phyloP scores from a whole-genome alignment of 1,284 basidiomycete genomes.

The Ganoderma multipileum region DNA sequence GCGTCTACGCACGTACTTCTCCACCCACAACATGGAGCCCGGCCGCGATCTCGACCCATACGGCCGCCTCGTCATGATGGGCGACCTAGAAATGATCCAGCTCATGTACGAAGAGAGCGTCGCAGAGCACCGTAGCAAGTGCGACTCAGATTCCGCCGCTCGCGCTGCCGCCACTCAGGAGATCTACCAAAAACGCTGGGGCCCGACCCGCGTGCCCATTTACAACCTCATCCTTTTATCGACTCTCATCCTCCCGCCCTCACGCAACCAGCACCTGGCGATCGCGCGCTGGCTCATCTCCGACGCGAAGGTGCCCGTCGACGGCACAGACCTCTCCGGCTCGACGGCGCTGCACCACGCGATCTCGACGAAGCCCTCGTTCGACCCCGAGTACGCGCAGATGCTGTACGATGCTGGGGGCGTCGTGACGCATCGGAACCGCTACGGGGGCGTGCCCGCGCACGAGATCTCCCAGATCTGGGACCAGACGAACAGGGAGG shows the following conservation, averaged over 20 bases:
- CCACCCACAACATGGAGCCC: conserved; percentile 43
- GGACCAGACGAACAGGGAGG: conserved; percentile 31
- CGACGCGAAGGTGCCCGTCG: conserved; percentile 44
- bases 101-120: conserved; percentile 39
- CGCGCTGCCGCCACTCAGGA: conserved; percentile 37
- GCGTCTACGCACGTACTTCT: conserved; percentile 46
- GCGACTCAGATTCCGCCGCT: conserved; percentile 27
- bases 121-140: conserved; percentile 2
- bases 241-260: conserved; percentile 35
- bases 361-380: conserved; percentile 48
- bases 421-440: conserved; percentile 47
- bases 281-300: conserved; percentile 45
- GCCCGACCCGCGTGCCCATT: conserved; percentile 46
- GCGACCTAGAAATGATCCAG: conserved; percentile 40
- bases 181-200: conserved; percentile 45
- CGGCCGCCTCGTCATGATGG: conserved; percentile 38
- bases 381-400: conserved; percentile 50
- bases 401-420: conserved; percentile 49
- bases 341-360: conserved; percentile 48
- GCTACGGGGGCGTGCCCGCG: conserved; percentile 47
- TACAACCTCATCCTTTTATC: conserved; percentile 46
- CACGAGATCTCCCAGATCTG: conserved; percentile 48
- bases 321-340: conserved; percentile 48
- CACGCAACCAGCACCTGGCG: conserved; percentile 35
- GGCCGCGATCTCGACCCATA: conserved; percentile 45